Percentiles rank a stretch among this genome's conserved stretches.
Evolutionary conservation across 805 yeast species (phyloP).

Genomic region (Sungouiella blattae): DNA sequence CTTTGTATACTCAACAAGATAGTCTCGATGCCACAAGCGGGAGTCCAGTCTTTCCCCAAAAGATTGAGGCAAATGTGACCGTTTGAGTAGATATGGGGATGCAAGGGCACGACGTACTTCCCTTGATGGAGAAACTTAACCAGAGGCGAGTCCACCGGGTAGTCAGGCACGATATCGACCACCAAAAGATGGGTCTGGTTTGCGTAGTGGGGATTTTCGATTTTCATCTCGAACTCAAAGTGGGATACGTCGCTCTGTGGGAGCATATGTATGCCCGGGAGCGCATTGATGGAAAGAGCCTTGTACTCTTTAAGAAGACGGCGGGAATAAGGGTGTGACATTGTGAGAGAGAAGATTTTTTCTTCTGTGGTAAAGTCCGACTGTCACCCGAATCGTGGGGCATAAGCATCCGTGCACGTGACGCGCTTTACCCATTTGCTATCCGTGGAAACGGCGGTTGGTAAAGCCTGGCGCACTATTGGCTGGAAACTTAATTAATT

Average conservation of each 20-base stretch:
- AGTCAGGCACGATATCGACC: slow-evolving; percentile 9
- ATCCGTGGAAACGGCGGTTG: no score
- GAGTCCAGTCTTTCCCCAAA: slow-evolving; percentile 65
- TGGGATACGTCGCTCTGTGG: slow-evolving; percentile 8
- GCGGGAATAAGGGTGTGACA: slow-evolving; percentile 15
- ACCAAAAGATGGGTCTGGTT: slow-evolving; percentile 7
- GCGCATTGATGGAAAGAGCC: slow-evolving; percentile 3
- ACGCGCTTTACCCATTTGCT: no score
- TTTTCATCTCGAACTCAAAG: slow-evolving; percentile 6
- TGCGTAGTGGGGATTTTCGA: slow-evolving; percentile 10
- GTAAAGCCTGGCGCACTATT: no score
- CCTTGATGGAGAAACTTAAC: slow-evolving; percentile 9
- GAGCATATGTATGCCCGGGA: slow-evolving; percentile 10
- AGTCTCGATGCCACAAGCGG: slow-evolving; percentile 51
- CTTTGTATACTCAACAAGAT: slow-evolving; percentile 59
- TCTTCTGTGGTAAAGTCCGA: neutral
- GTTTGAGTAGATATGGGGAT: slow-evolving; percentile 72
- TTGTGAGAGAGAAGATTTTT: slow-evolving; percentile 3
- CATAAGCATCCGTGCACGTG: no score
- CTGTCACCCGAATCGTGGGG: slow-evolving; percentile 3
- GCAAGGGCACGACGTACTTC: slow-evolving; percentile 49
- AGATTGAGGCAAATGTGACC: slow-evolving; percentile 76
- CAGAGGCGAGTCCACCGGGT: slow-evolving; percentile 16
- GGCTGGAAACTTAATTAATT: no score
- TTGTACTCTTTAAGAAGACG: slow-evolving; percentile 13